Conservation (phyloP, 371 early-diverging fungal genomes). For the Actinomucor elegans region DNA sequence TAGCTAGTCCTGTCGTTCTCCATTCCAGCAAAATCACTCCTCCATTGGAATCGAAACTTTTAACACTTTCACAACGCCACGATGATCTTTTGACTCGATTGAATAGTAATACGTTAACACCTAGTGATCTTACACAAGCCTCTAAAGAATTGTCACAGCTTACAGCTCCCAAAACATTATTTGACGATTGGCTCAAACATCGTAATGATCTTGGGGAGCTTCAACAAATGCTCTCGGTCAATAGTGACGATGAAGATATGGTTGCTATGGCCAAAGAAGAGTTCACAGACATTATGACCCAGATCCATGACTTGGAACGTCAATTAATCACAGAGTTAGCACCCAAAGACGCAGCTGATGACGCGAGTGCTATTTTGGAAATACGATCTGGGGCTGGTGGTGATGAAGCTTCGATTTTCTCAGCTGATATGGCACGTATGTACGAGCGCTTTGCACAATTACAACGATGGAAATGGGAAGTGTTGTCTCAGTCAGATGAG, state of each 20-base stretch:
- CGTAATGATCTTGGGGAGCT: conserved; percentile 31
- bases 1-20: conserved; percentile 5
- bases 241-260: conserved; percentile 46
- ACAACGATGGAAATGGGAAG: conserved; percentile 71
- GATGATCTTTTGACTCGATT: conserved; percentile 33
- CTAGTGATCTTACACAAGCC: conserved; percentile 27
- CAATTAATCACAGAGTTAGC: conserved; percentile 51
- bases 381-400: conserved; percentile 85
- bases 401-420: conserved; percentile 81
- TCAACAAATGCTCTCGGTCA: conserved; percentile 22
- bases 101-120: conserved; percentile 16
- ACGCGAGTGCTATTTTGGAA: conserved; percentile 77
- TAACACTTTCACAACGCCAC: conserved; percentile 30
- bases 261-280: conserved; percentile 61
- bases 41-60: conserved; percentile 30
- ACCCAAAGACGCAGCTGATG: conserved; percentile 68
- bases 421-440: conserved; percentile 73
- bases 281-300: conserved; percentile 32
- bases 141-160: conserved; percentile 39
- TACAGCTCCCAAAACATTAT: conserved; percentile 27
- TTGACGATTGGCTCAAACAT: conserved; percentile 37
- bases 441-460: conserved; percentile 71
- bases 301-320: conserved; percentile 38
- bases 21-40: conserved; percentile 36
- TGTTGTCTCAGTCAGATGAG: conserved; percentile 55